Percentiles rank a stretch among this genome's conserved stretches.
phyloP scores from a whole-genome alignment of 2,329 filamentous ascomycete species.

The Fusarium torulosum region DNA sequence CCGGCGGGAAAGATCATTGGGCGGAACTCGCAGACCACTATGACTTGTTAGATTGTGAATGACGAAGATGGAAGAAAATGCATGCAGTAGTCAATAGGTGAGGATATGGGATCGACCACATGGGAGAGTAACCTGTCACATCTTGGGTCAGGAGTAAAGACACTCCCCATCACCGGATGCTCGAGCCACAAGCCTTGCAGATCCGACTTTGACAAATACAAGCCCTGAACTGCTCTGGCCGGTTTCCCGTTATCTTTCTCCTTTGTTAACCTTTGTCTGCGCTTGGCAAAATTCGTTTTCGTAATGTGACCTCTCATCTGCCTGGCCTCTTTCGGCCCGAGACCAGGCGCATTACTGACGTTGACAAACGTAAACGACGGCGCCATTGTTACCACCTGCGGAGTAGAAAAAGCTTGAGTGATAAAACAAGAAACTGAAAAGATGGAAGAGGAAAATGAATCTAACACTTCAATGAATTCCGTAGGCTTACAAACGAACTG shows the following conservation, averaged over 20 bases:
- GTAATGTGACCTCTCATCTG: slow-evolving; percentile 25
- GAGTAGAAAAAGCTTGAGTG: neutral
- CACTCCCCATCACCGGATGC: neutral
- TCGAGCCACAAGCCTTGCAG: too few relatives aligned
- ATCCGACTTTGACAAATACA: neutral
- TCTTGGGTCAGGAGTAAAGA: neutral
- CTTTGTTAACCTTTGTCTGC: slow-evolving; percentile 12
- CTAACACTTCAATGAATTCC: neutral
- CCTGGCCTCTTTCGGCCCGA: slow-evolving; percentile 14
- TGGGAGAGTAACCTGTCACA: neutral
- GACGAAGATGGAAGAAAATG: rapidly evolving
- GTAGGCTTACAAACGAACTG: neutral
- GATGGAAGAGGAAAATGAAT: slow-evolving; percentile 7
- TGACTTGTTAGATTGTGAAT: neutral
- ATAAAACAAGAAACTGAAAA: rapidly evolving
- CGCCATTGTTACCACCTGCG: neutral
- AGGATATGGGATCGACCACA: neutral
- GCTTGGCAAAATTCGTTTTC: slow-evolving; percentile 22
- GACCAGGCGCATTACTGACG: slow-evolving; percentile 11
- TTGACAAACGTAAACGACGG: slow-evolving; percentile 18
- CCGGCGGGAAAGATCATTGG: slow-evolving; percentile 12
- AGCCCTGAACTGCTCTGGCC: too few relatives aligned
- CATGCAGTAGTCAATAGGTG: slow-evolving; percentile 10
- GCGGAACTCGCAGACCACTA: slow-evolving; percentile 14
- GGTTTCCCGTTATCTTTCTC: neutral